A percentile compares a stretch with the other conserved stretches of the same genome.
Conservation (phyloP, 495 filamentous ascomycete species). For the Elaphomyces granulatus region DNA sequence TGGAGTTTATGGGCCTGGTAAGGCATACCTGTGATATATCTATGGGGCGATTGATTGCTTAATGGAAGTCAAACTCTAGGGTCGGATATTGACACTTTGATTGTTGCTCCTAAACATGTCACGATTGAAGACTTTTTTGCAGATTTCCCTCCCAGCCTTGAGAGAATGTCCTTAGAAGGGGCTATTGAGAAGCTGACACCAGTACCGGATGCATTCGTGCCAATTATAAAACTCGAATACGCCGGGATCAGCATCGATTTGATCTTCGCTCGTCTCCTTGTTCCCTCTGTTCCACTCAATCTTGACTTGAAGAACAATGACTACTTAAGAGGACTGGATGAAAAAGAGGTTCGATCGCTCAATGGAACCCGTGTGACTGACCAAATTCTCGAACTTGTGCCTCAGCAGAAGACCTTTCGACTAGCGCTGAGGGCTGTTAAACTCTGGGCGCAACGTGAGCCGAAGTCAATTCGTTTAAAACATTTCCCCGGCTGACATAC, state of each 20-base stretch:
- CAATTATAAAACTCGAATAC: constrained; percentile 90
- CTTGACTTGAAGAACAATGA: constrained; percentile 67
- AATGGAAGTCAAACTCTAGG: no score
- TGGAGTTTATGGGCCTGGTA: constrained; percentile 82
- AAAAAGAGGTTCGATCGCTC: constrained; percentile 70
- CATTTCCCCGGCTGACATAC: constrained; percentile 4
- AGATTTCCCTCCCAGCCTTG: constrained; percentile 62
- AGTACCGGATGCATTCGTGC: constrained; percentile 80
- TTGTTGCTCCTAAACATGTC: constrained; percentile 80
- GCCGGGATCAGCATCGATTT: constrained; percentile 87
- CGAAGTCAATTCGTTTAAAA: not conserved
- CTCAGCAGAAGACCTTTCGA: constrained; percentile 76
- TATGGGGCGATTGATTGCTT: no score
- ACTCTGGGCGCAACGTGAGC: constrained; percentile 78
- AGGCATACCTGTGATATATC: no score
- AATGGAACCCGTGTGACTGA: constrained; percentile 91
- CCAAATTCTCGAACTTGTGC: constrained; percentile 77
- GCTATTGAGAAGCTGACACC: constrained; percentile 75
- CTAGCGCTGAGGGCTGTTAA: constrained; percentile 83
- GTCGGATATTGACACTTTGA: constrained; percentile 94
- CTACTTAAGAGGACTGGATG: constrained; percentile 72
- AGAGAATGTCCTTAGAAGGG: constrained; percentile 54
- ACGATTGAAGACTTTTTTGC: constrained; percentile 80
- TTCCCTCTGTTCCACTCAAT: constrained; percentile 55
- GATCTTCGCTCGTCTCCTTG: constrained; percentile 69